A percentile compares a stretch with the other conserved stretches of the same genome.
Conservation (phyloP, 106 monocot genomes). For the Acorus calamus region DNA sequence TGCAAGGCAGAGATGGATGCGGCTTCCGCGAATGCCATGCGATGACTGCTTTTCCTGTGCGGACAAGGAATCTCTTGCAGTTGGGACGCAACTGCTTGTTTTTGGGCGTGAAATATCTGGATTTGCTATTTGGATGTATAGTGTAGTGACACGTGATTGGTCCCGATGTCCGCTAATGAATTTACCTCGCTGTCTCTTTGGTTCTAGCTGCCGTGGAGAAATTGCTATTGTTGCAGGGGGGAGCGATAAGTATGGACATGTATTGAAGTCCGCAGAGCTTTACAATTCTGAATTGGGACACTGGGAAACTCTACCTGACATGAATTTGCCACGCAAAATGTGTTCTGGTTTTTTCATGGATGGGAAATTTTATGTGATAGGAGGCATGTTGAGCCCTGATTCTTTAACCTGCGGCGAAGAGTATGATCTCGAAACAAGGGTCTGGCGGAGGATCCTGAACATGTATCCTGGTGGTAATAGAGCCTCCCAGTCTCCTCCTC, state of each 20-base stretch:
- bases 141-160: constrained; percentile 49
- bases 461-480: constrained; percentile 69
- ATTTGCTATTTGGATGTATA: constrained; percentile 78
- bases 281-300: constrained; percentile 60
- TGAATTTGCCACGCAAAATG: constrained; percentile 59
- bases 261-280: constrained; percentile 65
- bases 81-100: constrained; percentile 83
- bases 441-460: constrained; percentile 56
- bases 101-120: constrained; percentile 76
- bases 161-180: constrained; percentile 53
- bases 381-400: constrained; percentile 60
- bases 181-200: constrained; percentile 72
- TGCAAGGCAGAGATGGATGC: constrained; percentile 48
- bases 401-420: constrained; percentile 82
- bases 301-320: constrained; percentile 67
- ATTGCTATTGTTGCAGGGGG: constrained; percentile 85
- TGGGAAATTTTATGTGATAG: constrained; percentile 82
- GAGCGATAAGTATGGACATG: constrained; percentile 48
- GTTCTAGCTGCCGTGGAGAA: constrained; percentile 53
- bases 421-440: constrained; percentile 54
- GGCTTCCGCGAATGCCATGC: constrained; percentile 77
- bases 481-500: constrained; percentile 67
- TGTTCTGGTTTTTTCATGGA: constrained; percentile 93
- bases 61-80: constrained; percentile 88
- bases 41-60: constrained; percentile 77